phyloP scores from a whole-genome alignment of 192 early-diverging fungal species.

The Dimargaris verticillata region DNA sequence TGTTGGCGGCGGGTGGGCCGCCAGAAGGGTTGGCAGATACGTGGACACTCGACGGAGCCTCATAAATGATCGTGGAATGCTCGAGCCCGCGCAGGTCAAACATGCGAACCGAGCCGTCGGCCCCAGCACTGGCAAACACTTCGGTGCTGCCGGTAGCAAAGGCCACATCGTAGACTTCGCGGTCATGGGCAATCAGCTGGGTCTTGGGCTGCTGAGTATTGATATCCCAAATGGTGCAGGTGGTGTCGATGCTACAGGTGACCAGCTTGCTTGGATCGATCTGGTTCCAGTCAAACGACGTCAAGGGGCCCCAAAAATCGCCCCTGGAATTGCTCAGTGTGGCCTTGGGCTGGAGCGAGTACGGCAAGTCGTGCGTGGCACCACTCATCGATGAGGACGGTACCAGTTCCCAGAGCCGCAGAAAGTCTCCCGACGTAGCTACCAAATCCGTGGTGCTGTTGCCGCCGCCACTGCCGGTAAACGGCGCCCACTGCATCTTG shows the following conservation, averaged over 20 bases:
- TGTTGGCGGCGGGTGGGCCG: slow-evolving; percentile 8
- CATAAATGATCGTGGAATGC: slow-evolving; percentile 96
- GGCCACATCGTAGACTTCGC: slow-evolving; percentile 95
- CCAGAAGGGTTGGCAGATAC: slow-evolving; percentile 9
- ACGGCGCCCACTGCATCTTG: slow-evolving; percentile 77
- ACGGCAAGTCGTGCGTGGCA: too few relatives aligned
- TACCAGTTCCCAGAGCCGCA: slow-evolving; percentile 74
- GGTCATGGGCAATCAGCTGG: slow-evolving; percentile 97
- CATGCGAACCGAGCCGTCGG: slow-evolving; percentile 90
- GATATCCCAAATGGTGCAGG: slow-evolving; percentile 98
- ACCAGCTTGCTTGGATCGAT: slow-evolving; percentile 69
- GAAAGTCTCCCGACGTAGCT: slow-evolving; percentile 73
- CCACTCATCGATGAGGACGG: background rate
- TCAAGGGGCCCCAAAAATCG: slow-evolving; percentile 78
- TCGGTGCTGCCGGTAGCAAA: slow-evolving; percentile 70
- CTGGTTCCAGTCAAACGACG: slow-evolving; percentile 96
- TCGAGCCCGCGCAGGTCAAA: slow-evolving; percentile 93
- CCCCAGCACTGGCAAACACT: slow-evolving; percentile 94
- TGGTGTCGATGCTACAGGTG: slow-evolving; percentile 92
- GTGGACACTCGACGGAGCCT: slow-evolving; percentile 41
- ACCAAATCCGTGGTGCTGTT: slow-evolving; percentile 45
- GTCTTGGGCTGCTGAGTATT: slow-evolving; percentile 94
- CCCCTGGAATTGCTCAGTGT: slow-evolving; percentile 37
- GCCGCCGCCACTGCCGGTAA: slow-evolving; percentile 26
- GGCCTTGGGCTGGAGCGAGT: slow-evolving; percentile 19